Conservation (phyloP, 805 yeast genomes). For the Candida sithepensis region DNA sequence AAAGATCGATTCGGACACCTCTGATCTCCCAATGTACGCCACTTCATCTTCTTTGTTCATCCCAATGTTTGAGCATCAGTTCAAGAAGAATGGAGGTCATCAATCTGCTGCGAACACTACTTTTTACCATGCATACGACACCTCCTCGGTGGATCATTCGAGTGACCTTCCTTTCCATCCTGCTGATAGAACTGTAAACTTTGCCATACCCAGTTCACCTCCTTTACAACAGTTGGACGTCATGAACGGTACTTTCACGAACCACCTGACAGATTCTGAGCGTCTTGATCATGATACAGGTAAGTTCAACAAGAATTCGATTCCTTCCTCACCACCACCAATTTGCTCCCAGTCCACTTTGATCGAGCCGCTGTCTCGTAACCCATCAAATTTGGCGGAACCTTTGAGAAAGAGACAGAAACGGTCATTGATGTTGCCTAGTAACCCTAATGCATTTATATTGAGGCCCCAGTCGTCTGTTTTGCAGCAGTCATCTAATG, state of each 20-base stretch:
- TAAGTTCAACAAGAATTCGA: conserved; percentile 25
- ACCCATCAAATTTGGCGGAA: conserved; percentile 19
- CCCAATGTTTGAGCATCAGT: conserved; percentile 1
- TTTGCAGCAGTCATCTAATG: not conserved
- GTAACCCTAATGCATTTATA: not conserved
- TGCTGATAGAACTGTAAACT: not conserved
- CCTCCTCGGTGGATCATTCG: not conserved
- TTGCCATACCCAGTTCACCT: conserved; percentile 39
- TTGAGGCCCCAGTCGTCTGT: conserved; percentile 1
- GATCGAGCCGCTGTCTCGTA: conserved; percentile 15
- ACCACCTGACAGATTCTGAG: not conserved
- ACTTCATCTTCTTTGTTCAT: conserved; percentile 11
- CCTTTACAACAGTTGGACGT: conserved; percentile 16
- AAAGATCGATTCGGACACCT: conserved; percentile 13
- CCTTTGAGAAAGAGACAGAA: conserved; percentile 27
- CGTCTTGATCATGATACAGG: conserved; percentile 13
- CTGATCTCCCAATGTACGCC: conserved; percentile 10
- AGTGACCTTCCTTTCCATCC: conserved; percentile 1
- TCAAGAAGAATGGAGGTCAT: conserved; percentile 1
- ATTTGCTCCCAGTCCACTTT: conserved; percentile 20
- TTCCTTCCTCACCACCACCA: conserved; percentile 29
- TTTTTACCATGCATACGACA: not conserved
- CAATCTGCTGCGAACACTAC: not conserved
- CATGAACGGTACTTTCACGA: conserved; percentile 1
- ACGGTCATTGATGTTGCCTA: conserved; percentile 2